Conservation (phyloP, 2,329 filamentous ascomycete species). For the Xylaria multiplex region DNA sequence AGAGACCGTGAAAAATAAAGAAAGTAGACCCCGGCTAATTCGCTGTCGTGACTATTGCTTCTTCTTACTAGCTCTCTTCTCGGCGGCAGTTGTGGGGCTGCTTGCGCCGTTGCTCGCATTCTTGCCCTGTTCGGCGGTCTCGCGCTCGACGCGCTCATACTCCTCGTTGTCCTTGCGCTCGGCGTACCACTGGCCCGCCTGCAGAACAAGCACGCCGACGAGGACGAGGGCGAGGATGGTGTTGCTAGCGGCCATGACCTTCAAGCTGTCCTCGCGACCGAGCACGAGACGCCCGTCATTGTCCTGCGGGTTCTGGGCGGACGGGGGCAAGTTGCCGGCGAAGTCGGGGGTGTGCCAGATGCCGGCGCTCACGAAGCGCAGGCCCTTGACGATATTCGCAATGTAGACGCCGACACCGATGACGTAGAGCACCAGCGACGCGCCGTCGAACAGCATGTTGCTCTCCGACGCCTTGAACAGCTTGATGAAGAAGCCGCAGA, state of each 20-base stretch:
- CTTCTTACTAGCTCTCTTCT: constrained; percentile 49
- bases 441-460: constrained; percentile 93
- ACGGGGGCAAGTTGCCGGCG: constrained; percentile 37
- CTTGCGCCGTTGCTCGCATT: constrained; percentile 38
- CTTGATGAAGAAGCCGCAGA: constrained; percentile 91
- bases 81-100: constrained; percentile 35
- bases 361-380: constrained; percentile 82
- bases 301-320: constrained; percentile 45
- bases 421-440: constrained; percentile 82
- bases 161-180: constrained; percentile 92
- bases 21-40: neutral
- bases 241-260: constrained; percentile 92
- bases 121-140: constrained; percentile 43
- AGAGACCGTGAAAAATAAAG: neutral
- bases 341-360: constrained; percentile 61
- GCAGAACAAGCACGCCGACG: constrained; percentile 89
- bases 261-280: constrained; percentile 86
- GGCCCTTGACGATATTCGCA: constrained; percentile 94
- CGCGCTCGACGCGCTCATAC: constrained; percentile 66
- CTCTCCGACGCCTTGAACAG: constrained; percentile 93
- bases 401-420: constrained; percentile 93
- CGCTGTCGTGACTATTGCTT: constrained; percentile 37
- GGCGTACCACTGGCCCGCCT: constrained; percentile 98
- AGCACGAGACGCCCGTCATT: constrained; percentile 71
- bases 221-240: constrained; percentile 94